Base-by-base conservation (phyloP, 1,284 basidiomycete genomes). In the Sporisorium reilianum region DNA sequence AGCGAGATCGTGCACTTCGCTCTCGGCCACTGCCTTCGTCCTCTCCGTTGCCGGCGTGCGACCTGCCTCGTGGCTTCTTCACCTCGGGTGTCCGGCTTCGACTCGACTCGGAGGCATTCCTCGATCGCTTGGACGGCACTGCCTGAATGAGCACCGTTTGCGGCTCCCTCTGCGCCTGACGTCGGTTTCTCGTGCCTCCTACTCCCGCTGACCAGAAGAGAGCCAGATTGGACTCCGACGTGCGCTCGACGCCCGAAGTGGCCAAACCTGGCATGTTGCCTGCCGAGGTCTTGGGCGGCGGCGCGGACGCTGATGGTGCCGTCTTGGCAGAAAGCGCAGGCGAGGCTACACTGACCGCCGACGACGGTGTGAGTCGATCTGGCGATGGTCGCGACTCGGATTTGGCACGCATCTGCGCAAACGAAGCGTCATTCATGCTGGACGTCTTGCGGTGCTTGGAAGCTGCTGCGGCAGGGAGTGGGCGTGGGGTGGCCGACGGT, bases 201-300 rank as follows among this genome's bases (percentile, higher is more conserved):
- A 82, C 75, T 16, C 83, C 83, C 3, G 80, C 83, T 6, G 78
- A 79, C 83, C 83, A 84, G 55, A 81, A 81, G 26, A 82, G 72
- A 10, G 83, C 82, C 25, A 84, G 65, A 34, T 84, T 84, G 30
- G 77, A 79, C 22, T 82, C 72, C 5, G 82, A 84, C 14, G 83
- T 84, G n/a, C 83, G 76, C 55, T 76, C 78, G 23, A 77, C 61
- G 10, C 83, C 83, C n/a, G 76, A 73, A 2, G 83, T 84, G 12
- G 82, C 83, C 38, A 84, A 53, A 20, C 70, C 80, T 3, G 75
- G 75, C 61, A 75, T 46, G 23, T 54, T 63, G 42, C 61, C 45
- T 1, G 68, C 58, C 8, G 59, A 54, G 10, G 62, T 26, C 22
- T 53, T 55, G 23, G 73, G 49, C n/a, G 55, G 38, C 23, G 54